Base-by-base conservation (phyloP, 2,329 filamentous ascomycete species). In the Penicillium sp. region DNA sequence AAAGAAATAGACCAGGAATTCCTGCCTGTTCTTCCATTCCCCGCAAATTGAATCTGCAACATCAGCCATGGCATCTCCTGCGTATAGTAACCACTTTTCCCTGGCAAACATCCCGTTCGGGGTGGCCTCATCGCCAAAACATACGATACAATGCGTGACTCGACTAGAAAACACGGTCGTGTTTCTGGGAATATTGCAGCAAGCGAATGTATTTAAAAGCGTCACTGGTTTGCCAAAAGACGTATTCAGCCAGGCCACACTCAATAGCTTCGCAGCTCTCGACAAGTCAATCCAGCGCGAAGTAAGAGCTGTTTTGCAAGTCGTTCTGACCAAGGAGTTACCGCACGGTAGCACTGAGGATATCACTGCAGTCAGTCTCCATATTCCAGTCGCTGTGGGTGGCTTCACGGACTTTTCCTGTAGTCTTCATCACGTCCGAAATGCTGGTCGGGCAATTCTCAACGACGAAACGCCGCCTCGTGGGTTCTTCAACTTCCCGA, bases 321-420 rank as follows among this genome's bases (percentile, higher is more conserved):
- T 36, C 18, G 42, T 11, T 39, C 58, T 64, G 49, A 48, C 44
- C 29, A 45, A 55, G 9, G 7, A 54, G 9, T 43, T 68, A 6
- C 62, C 66, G 2, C 13, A 53, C 21, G 43, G 47, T 11, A 55
- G 60, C 42, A 57, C 57, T n/a, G 62, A 66, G 9, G 47, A 67
- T 8, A 52, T 84, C 14, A 58, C 69, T 38, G 65, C 74, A 31
- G 77, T 80, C 16, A 69, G 69, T 4, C 68, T 84, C 59, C 80
- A 86, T 62, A 64, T 87, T 0, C 86, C 85, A 0, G 69, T 88
- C 36, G 67, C 73, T 3, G 79, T 85, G 16, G 75, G 76, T 4
- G 83, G 82, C 34, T 87, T 85, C 62, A 81, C 76, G 43, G 71
- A 48, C 67, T 79, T 21, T 77, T 79, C 66, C 21, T 59, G 16